A percentile compares a stretch with the other conserved stretches of the same genome.
Evolutionary conservation across 768 basidiomycete species (phyloP).

Genomic region (Serendipita sp.): DNA sequence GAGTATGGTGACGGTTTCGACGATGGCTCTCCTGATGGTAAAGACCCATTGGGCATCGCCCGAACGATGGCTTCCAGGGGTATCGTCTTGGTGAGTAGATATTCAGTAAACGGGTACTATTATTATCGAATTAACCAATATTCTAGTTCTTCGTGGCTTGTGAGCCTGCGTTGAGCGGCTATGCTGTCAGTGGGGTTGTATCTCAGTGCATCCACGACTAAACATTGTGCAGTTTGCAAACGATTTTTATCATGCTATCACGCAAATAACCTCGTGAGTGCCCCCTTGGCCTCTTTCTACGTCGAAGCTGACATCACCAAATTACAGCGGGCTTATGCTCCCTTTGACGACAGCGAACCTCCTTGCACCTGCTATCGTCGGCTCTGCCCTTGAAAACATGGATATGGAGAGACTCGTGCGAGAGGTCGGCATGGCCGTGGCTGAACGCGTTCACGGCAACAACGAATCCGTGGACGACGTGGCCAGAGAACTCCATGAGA

Average conservation of each 20-base stretch:
- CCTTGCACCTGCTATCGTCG: slow-evolving; percentile 89
- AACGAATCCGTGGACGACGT: slow-evolving; percentile 96
- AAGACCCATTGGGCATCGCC: slow-evolving; percentile 77
- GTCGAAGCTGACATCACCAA: background rate
- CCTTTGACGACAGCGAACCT: slow-evolving; percentile 91
- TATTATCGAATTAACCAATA: slow-evolving; percentile 8
- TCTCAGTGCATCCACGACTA: background rate
- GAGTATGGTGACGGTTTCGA: slow-evolving; percentile 95
- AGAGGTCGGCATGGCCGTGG: slow-evolving; percentile 89
- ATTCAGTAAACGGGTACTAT: background rate
- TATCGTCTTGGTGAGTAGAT: slow-evolving; percentile 61
- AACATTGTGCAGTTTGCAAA: slow-evolving; percentile 1
- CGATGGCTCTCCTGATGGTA: slow-evolving; percentile 84
- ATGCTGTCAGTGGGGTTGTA: slow-evolving; percentile 41
- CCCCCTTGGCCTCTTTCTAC: too few species aligned
- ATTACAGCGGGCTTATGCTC: slow-evolving; percentile 60
- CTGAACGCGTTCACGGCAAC: slow-evolving; percentile 78
- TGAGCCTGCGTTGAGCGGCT: slow-evolving; percentile 88
- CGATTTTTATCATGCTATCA: slow-evolving; percentile 6
- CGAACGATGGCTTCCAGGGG: slow-evolving; percentile 82
- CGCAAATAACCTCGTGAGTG: slow-evolving; percentile 4
- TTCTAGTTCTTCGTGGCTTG: slow-evolving; percentile 95
- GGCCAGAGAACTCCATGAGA: slow-evolving; percentile 85
- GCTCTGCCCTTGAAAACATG: slow-evolving; percentile 90
- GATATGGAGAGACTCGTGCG: slow-evolving; percentile 95